These are phyloP conservation scores for Annona squamosa DNA, from an alignment of 164 flowering plant genomes.

Conservation along the genomic window DNA sequence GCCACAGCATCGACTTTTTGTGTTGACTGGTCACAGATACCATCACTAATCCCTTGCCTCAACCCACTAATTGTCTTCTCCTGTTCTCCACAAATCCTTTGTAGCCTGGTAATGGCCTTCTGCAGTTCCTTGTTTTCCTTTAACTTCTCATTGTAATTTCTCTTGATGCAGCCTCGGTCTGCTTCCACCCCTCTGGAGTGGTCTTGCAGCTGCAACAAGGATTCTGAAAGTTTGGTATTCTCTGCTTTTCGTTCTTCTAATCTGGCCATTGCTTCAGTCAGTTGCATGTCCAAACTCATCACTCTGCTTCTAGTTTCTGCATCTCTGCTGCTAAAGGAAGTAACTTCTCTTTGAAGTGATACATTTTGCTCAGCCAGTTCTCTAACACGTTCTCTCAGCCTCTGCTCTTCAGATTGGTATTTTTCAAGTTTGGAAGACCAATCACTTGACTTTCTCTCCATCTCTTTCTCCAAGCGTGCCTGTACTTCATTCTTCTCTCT, in stretches of 20 bases:
- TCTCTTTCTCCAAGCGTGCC: conserved; percentile 59
- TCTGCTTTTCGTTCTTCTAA: conserved; percentile 37
- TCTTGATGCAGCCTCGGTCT: conserved; percentile 45
- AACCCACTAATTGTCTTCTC: conserved; percentile 77
- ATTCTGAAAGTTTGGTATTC: conserved; percentile 36
- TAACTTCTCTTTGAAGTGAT: conserved; percentile 78
- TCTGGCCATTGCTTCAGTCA: conserved; percentile 37
- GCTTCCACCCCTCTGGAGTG: conserved; percentile 37
- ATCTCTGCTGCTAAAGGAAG: conserved; percentile 53
- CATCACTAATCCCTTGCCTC: conserved; percentile 46
- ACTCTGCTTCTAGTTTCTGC: conserved; percentile 34
- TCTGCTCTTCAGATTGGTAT: conserved; percentile 76
- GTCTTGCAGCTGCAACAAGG: conserved; percentile 41
- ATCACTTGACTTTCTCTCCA: conserved; percentile 84
- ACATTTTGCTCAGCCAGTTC: conserved; percentile 98
- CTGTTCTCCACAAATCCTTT: conserved; percentile 71
- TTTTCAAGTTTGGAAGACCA: conserved; percentile 83
- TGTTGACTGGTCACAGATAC: conserved; percentile 23
- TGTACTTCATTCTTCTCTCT: conserved; percentile 76
- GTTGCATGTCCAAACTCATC: conserved; percentile 37
- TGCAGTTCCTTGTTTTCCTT: conserved; percentile 72
- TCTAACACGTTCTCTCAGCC: conserved; percentile 85
- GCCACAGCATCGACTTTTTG: conserved; percentile 37
- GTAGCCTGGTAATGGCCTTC: conserved; percentile 51
- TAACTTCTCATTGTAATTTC: conserved; percentile 59